Conservation (phyloP, 2,329 filamentous ascomycete genomes). For the Xylaria sp. region DNA sequence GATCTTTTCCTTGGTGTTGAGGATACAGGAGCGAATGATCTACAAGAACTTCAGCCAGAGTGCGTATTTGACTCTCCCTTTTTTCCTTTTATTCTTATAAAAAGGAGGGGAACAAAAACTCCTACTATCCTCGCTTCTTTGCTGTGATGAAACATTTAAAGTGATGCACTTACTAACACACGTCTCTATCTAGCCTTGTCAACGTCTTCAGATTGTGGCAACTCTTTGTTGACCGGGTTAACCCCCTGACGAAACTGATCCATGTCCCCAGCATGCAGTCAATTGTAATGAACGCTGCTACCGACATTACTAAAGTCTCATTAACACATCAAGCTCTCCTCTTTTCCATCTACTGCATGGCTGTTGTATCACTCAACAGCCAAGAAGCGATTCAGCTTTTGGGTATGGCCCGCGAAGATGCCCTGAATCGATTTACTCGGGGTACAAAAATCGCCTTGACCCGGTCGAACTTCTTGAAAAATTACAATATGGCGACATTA, state of each 20-base stretch:
- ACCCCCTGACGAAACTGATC: constrained; percentile 66
- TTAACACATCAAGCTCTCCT: constrained; percentile 56
- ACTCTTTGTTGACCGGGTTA: constrained; percentile 64
- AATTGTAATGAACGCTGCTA: constrained; percentile 59
- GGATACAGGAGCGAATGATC: constrained; percentile 25
- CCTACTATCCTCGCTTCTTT: background rate
- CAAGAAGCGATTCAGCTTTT: constrained; percentile 52
- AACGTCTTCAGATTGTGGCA: constrained; percentile 67
- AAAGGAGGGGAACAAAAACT: no score
- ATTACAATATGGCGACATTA: constrained; percentile 49
- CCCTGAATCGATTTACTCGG: constrained; percentile 40
- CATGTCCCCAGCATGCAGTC: constrained; percentile 64
- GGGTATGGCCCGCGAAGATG: constrained; percentile 32
- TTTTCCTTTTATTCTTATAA: no score
- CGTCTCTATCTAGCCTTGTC: constrained; percentile 28
- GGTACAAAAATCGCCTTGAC: constrained; percentile 39
- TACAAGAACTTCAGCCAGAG: constrained; percentile 39
- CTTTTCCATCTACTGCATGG: constrained; percentile 60
- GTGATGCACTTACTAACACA: constrained; percentile 20
- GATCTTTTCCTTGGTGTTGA: constrained; percentile 38
- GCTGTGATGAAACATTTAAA: background rate
- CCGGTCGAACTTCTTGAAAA: constrained; percentile 50
- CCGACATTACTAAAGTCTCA: constrained; percentile 54
- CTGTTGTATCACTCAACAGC: constrained; percentile 54
- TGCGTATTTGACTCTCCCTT: constrained; percentile 13